Percentiles rank a stretch among this genome's conserved stretches.
phyloP scores from a whole-genome alignment of 2,329 filamentous ascomycete genomes.

The Ophiostoma tasmaniense region DNA sequence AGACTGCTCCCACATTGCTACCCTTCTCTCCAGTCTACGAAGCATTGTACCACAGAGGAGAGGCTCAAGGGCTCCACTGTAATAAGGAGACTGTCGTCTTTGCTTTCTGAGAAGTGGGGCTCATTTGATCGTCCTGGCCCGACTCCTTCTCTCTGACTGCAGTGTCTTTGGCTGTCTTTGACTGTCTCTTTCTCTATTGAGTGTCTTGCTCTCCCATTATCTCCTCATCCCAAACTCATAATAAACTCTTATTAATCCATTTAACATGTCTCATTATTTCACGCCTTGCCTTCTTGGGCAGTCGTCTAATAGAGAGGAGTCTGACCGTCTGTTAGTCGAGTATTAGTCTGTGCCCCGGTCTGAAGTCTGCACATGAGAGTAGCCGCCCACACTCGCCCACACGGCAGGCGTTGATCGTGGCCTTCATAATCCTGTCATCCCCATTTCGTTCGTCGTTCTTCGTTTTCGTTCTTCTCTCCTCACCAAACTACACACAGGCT shows the following conservation, averaged over 20 bases:
- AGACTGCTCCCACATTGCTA: background rate
- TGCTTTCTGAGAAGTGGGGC: background rate
- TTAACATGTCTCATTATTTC: background rate
- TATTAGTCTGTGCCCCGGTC: too few species aligned
- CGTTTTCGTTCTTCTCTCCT: background rate
- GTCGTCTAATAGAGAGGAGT: background rate
- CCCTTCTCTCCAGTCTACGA: background rate
- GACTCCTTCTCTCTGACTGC: background rate
- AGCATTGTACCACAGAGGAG: background rate
- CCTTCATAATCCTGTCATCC: background rate
- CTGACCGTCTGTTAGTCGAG: background rate
- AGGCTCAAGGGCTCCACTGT: slow-evolving; percentile 3
- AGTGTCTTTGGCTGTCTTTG: background rate
- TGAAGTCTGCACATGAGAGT: background rate
- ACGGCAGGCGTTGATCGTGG: slow-evolving; percentile 5
- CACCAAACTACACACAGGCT: slow-evolving; percentile 7
- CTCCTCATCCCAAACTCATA: background rate
- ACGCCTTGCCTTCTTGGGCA: background rate
- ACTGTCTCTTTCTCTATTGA: background rate
- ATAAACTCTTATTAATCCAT: background rate
- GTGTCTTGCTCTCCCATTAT: too few species aligned
- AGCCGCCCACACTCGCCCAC: background rate
- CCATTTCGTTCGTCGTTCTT: background rate
- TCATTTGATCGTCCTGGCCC: background rate
- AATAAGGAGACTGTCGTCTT: background rate